Evolutionary conservation across 2,329 filamentous ascomycete species (phyloP).

Genomic region (Didymella pinodella): DNA sequence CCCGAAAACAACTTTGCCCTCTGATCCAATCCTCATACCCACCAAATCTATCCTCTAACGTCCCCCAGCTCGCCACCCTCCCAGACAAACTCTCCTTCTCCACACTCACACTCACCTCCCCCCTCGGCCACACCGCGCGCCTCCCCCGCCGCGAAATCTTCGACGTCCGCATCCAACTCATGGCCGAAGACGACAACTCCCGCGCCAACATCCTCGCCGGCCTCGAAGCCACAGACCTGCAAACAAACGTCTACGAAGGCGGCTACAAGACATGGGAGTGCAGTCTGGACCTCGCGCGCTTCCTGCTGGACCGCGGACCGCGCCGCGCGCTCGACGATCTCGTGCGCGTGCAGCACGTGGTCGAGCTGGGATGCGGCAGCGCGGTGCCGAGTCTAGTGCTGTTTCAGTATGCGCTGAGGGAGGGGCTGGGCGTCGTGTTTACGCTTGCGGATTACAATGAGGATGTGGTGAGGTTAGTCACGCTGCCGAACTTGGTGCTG

Average conservation of each 20-base stretch:
- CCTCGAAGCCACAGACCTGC: constrained; percentile 71
- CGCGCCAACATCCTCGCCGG: constrained; percentile 41
- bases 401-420: constrained; percentile 67
- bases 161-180: constrained; percentile 81
- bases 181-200: constrained; percentile 68
- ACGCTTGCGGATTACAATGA: constrained; percentile 82
- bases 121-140: constrained; percentile 61
- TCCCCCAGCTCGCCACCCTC: constrained; percentile 61
- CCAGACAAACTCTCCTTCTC: constrained; percentile 79
- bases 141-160: constrained; percentile 80
- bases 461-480: constrained; percentile 78
- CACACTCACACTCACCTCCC: constrained; percentile 66
- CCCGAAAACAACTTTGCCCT: too few relatives aligned
- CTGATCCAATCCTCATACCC: too few relatives aligned
- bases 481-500: constrained; percentile 78
- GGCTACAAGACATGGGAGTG: constrained; percentile 93
- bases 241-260: constrained; percentile 83
- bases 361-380: constrained; percentile 78
- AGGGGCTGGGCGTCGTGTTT: constrained; percentile 63
- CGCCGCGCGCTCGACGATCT: constrained; percentile 60
- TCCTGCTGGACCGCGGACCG: constrained; percentile 60
- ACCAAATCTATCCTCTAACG: neutral
- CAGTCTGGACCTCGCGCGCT: constrained; percentile 78
- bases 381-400: constrained; percentile 76
- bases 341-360: constrained; percentile 57